Percentiles rank a stretch among this genome's conserved stretches.
phyloP scores from a whole-genome alignment of 441 rosid genomes.

The Syzygium malaccense region DNA sequence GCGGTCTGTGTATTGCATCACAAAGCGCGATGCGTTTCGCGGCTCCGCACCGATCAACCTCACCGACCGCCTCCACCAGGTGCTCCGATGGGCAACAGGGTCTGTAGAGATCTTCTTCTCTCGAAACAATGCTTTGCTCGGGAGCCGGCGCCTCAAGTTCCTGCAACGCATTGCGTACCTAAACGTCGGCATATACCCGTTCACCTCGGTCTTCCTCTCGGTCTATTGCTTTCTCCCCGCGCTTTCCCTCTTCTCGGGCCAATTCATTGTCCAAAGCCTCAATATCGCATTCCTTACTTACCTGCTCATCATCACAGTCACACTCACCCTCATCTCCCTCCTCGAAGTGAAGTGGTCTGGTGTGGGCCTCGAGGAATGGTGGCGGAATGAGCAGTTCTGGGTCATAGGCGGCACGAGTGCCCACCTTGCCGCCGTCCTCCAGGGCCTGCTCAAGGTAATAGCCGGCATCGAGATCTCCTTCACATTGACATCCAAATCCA shows the following conservation, averaged over 20 bases:
- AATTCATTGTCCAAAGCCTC: slow-evolving; percentile 65
- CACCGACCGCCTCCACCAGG: slow-evolving; percentile 90
- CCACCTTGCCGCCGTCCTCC: slow-evolving; percentile 73
- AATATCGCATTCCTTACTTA: slow-evolving; percentile 51
- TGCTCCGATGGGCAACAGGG: slow-evolving; percentile 91
- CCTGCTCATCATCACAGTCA: slow-evolving; percentile 57
- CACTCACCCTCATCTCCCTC: slow-evolving; percentile 55
- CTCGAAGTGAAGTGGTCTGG: slow-evolving; percentile 94
- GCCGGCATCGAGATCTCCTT: slow-evolving; percentile 85
- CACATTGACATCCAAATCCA: slow-evolving; percentile 61
- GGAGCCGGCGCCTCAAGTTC: slow-evolving; percentile 66
- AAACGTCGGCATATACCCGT: slow-evolving; percentile 84
- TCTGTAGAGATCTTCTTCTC: slow-evolving; percentile 91
- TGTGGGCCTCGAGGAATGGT: slow-evolving; percentile 71
- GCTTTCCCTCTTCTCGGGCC: slow-evolving; percentile 69
- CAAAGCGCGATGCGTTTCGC: slow-evolving; percentile 81
- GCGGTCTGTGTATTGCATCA: slow-evolving; percentile 80
- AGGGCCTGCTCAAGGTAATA: slow-evolving; percentile 71
- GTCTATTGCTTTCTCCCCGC: slow-evolving; percentile 85
- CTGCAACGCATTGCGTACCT: slow-evolving; percentile 79
- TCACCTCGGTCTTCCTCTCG: slow-evolving; percentile 73
- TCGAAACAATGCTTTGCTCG: slow-evolving; percentile 66
- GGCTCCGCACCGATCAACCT: slow-evolving; percentile 91
- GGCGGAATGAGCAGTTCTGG: slow-evolving; percentile 97
- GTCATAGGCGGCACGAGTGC: slow-evolving; percentile 87